Percentiles rank a stretch among this genome's conserved stretches.
Evolutionary conservation across 495 filamentous ascomycete species (phyloP).

Genomic region (Elaphomyces granulatus): DNA sequence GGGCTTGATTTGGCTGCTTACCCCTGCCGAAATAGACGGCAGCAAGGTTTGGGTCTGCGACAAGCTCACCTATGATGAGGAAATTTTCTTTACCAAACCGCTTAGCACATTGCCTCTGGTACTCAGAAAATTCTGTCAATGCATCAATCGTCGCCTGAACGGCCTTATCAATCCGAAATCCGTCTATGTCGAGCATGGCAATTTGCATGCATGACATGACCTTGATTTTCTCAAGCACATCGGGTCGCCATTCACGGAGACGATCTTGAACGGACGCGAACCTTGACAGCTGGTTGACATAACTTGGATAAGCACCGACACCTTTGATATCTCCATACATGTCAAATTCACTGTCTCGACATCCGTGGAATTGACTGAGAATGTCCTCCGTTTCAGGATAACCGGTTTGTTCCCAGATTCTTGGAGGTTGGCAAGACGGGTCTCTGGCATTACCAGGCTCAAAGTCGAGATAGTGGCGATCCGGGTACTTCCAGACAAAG

Average conservation of each 20-base stretch:
- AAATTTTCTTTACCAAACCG: slow-evolving; percentile 47
- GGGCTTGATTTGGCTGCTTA: slow-evolving; percentile 38
- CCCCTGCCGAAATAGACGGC: slow-evolving; percentile 56
- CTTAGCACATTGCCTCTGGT: slow-evolving; percentile 42
- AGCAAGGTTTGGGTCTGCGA: slow-evolving; percentile 46
- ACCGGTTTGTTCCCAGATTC: slow-evolving; percentile 54
- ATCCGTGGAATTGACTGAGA: slow-evolving; percentile 36
- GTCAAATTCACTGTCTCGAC: slow-evolving; percentile 58
- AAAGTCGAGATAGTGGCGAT: slow-evolving; percentile 50
- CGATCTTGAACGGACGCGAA: slow-evolving; percentile 66
- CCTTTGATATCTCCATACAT: slow-evolving; percentile 56
- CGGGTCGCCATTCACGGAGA: slow-evolving; percentile 53
- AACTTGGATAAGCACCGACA: slow-evolving; percentile 55
- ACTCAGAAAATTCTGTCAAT: slow-evolving; percentile 39
- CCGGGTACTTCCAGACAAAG: slow-evolving; percentile 42
- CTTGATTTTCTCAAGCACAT: slow-evolving; percentile 42
- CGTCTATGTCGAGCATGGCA: slow-evolving; percentile 50
- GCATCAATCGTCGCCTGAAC: slow-evolving; percentile 53
- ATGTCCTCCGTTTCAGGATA: slow-evolving; percentile 33
- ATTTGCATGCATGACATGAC: slow-evolving; percentile 56
- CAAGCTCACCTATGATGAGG: slow-evolving; percentile 50
- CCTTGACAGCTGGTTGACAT: slow-evolving; percentile 53
- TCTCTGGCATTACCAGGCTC: slow-evolving; percentile 43
- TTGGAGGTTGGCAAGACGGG: slow-evolving; percentile 45
- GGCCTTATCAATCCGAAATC: slow-evolving; percentile 57